A percentile compares a stretch with the other conserved stretches of the same genome.
Conservation (phyloP, 2,329 filamentous ascomycete genomes). For the Pseudocercospora fijiensis region DNA sequence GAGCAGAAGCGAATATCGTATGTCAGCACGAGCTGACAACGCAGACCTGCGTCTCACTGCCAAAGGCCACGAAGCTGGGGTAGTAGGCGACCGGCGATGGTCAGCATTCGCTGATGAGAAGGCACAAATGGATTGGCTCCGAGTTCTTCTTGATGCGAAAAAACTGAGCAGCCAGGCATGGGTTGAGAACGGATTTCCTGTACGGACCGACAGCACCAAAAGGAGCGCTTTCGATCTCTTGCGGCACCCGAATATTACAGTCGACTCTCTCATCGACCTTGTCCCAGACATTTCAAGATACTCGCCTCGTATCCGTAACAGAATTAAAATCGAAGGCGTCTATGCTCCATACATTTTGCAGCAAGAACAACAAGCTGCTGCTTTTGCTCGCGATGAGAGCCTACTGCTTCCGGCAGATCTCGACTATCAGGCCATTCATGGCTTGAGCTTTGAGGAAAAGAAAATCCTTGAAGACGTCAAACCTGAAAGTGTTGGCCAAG, state of each 20-base stretch:
- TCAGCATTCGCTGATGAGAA: slow-evolving; percentile 63
- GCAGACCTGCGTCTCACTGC: slow-evolving; percentile 83
- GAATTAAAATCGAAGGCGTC: slow-evolving; percentile 76
- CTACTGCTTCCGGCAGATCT: slow-evolving; percentile 70
- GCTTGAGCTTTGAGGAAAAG: slow-evolving; percentile 78
- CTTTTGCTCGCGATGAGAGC: slow-evolving; percentile 73
- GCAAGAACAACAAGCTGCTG: slow-evolving; percentile 65
- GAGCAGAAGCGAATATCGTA: slow-evolving; percentile 88
- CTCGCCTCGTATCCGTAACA: slow-evolving; percentile 59
- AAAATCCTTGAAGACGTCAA: slow-evolving; percentile 65
- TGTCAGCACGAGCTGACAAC: slow-evolving; percentile 89
- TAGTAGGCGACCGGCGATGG: slow-evolving; percentile 81
- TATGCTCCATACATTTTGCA: slow-evolving; percentile 84
- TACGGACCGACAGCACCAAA: slow-evolving; percentile 64
- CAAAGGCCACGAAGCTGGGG: slow-evolving; percentile 71
- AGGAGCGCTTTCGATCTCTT: slow-evolving; percentile 79
- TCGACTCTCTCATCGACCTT: slow-evolving; percentile 57
- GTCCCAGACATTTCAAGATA: slow-evolving; percentile 60
- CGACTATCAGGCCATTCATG: slow-evolving; percentile 71
- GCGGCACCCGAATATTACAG: slow-evolving; percentile 60
- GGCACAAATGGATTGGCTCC: slow-evolving; percentile 62
- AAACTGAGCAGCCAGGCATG: slow-evolving; percentile 63
- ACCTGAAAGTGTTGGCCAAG: slow-evolving; percentile 86
- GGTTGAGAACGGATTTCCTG: slow-evolving; percentile 67
- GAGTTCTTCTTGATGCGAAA: slow-evolving; percentile 58